Base-by-base conservation (phyloP, 1,284 basidiomycete genomes). In the Tausonia pullulans region DNA sequence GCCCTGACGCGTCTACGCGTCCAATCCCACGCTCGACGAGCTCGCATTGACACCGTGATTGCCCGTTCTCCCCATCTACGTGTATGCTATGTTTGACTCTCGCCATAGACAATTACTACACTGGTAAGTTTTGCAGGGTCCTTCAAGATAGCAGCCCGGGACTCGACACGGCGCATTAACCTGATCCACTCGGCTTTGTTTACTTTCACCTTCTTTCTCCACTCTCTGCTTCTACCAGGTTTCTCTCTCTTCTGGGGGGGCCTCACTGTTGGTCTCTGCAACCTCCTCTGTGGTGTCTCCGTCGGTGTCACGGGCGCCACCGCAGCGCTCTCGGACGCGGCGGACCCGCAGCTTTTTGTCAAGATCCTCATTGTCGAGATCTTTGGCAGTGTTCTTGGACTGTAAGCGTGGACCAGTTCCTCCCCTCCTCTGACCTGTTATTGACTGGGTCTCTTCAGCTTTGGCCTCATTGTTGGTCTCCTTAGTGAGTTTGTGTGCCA, bases 231-330 rank as follows among this genome's bases (percentile, higher is more conserved):
- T 41, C 59, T 60, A 10, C 43, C 69, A 89, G 90, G 91, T 9
- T 96, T 84, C 72, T 86, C 92, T 2, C 81, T 96, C 65, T 97
- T 97, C 81, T 96, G 92, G 87, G 92, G 92, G 52, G 93, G 93
- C 44, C 78, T 96, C 58, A 91, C 90, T 1, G 91, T 94, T 58
- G 92, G 90, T 14, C 72, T 70, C 16, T 66, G 65, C 65, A 66
- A 66, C 65, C 81, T 96, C n/a, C 81, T 97, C 39, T 96, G 93
- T 69, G 93, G 93, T 70, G 78, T 95, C 67, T 87, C 85, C 14
- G 93, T 96, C 61, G 93, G 93, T 43, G 83, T 96, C 71, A 90
- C 89, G 2, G 93, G 93, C 3, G 89, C 90, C 2, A 95, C 90
- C 14, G 92, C 92, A 11, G 93, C 93, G 0, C 79, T 96, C 55